Conservation (phyloP, 345 rosid species). For the Populus alba region DNA sequence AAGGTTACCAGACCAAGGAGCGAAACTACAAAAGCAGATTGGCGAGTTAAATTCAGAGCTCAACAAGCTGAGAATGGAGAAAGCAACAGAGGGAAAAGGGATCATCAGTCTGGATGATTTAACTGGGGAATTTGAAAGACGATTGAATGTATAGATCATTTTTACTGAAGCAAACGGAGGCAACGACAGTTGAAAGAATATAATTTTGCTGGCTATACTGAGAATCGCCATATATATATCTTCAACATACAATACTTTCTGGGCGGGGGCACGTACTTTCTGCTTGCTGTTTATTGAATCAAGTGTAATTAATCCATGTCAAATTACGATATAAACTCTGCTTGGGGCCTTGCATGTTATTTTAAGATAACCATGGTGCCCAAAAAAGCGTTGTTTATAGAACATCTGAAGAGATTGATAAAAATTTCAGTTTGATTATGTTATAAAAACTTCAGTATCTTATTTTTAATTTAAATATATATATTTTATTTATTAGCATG, state of each 20-base stretch:
- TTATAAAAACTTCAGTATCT: too few species aligned
- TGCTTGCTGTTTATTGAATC: not conserved
- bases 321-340: not conserved
- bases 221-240: not conserved
- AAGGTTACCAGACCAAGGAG: slow-evolving; percentile 79
- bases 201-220: not conserved
- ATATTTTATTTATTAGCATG: too few species aligned
- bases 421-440: too few species aligned
- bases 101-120: slow-evolving; percentile 63
- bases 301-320: not conserved
- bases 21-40: slow-evolving; percentile 64
- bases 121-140: slow-evolving; percentile 46
- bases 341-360: not conserved
- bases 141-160: slow-evolving; percentile 49
- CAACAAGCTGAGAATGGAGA: slow-evolving; percentile 36
- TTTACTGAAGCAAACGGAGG: not conserved
- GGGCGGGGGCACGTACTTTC: not conserved
- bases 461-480: too few species aligned
- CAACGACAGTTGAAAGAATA: not conserved
- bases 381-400: not conserved
- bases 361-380: not conserved
- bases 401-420: too few species aligned
- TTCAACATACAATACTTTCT: not conserved
- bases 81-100: slow-evolving; percentile 20
- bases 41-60: slow-evolving; percentile 61